Base-by-base conservation (phyloP, 2,329 filamentous ascomycete genomes). In the Botryotinia globosa region DNA sequence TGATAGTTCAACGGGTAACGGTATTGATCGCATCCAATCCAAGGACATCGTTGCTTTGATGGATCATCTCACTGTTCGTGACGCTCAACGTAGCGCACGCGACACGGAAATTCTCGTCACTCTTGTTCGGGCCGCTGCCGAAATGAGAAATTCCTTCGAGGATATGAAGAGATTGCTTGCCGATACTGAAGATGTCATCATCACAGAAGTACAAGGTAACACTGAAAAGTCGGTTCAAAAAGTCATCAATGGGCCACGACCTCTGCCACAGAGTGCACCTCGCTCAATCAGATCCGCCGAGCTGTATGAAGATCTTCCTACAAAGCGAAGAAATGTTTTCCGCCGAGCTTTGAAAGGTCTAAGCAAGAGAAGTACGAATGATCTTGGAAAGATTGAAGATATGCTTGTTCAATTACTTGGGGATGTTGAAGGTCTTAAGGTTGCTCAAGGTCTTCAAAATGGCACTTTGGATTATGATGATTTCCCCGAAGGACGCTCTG, bases 41-140 rank as follows among this genome's bases (percentile, higher is more conserved):
- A 96, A 97, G 83, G 96, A 99, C 80, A 97, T 99, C 78, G 92
- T 99, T 75, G 94, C 95, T 37, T 85, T 99, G 74, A 99, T 99
- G 96, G 95, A 99, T 80, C 96, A 99, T 82, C 90, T 99, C 75
- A 98, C 97, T 81, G 96, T 98, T 75, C 92, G 96, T 51, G 96
- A 99, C 83, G 96, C 95, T 58, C 95, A 98, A 83, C 91, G 96
- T 74, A 98, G 96, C 82, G 96, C 96, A 63, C 89, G 96, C 62
- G 96, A 99, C 79, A 98, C 96, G 0, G 96, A 99, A 82, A 98
- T 99, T 72, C 85, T 99, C 29, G 93, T 98, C 64, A 95, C 96
- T 0, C 88, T 99, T 45, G 96, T 99, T 74, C 91, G 95, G 74
- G 94, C 94, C 71, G 95, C 96, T 6, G 91, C 96, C 20, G 96